Percentiles rank a stretch among this genome's conserved stretches.
These are phyloP conservation scores for Smallanthus sonchifolius DNA, from an alignment of 129 eudicot genomes.

Conservation along the genomic window DNA sequence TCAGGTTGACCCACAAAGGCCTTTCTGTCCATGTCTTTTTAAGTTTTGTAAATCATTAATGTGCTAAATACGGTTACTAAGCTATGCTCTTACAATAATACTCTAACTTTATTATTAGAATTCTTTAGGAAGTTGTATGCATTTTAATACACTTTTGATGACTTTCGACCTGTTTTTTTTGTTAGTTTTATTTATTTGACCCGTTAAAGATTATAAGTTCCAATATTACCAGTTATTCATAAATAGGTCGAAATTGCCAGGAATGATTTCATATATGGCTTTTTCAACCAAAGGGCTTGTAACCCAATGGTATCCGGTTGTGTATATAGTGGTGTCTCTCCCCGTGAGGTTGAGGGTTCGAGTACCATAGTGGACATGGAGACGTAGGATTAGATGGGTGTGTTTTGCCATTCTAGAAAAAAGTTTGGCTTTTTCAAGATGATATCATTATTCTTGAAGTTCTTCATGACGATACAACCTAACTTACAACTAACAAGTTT, in stretches of 20 bases:
- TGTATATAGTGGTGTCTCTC: too few relatives aligned
- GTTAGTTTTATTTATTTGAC: background rate
- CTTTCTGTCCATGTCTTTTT: background rate
- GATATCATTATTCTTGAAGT: conserved; percentile 1
- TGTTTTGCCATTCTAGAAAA: too few relatives aligned
- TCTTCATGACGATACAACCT: background rate
- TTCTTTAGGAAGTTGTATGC: background rate
- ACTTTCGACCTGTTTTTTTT: background rate
- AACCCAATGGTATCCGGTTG: too few relatives aligned
- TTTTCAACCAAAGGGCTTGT: too few relatives aligned
- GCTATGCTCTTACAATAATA: background rate
- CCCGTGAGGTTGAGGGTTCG: too few relatives aligned
- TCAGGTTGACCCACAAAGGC: background rate
- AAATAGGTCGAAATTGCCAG: background rate
- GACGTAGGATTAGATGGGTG: too few relatives aligned
- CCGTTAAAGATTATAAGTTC: background rate
- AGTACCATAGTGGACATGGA: too few relatives aligned
- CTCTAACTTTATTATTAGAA: background rate
- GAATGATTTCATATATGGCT: background rate
- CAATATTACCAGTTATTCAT: background rate
- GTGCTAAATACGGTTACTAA: background rate
- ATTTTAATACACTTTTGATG: background rate
- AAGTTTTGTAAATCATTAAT: background rate
- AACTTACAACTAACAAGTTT: background rate
- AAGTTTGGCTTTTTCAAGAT: background rate